These are phyloP conservation scores for Vinca major DNA, from an alignment of 305 asterid species.

Conservation along the genomic window DNA sequence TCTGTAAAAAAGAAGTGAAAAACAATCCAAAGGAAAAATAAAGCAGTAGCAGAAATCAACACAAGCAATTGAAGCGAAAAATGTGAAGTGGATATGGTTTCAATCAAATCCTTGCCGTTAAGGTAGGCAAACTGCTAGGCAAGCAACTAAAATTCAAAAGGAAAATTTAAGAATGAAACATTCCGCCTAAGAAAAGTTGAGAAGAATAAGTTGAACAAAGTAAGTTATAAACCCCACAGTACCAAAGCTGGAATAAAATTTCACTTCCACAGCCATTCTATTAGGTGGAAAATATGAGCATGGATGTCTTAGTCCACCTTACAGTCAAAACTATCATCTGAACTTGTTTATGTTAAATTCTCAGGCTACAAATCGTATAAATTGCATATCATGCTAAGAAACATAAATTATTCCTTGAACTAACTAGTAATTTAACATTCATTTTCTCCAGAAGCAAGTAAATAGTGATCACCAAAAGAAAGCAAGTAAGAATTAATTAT, in stretches of 20 bases:
- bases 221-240: background rate
- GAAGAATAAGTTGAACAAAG: background rate
- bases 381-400: background rate
- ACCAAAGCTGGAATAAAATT: background rate
- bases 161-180: background rate
- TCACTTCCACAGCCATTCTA: background rate
- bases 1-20: background rate
- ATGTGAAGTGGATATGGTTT: background rate
- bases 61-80: background rate
- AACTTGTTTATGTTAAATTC: background rate
- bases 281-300: background rate
- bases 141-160: background rate
- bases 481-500: slow-evolving; percentile 23
- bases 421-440: background rate
- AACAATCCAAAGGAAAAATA: background rate
- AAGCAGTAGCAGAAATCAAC: background rate
- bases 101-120: background rate
- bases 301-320: background rate
- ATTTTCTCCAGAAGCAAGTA: slow-evolving; percentile 16
- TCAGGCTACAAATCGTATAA: background rate
- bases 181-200: background rate
- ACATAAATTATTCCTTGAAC: background rate
- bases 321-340: background rate
- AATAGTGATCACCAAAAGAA: slow-evolving; percentile 9
- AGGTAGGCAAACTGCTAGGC: background rate